These are phyloP conservation scores for Ceratobasidium sp. DNA, from an alignment of 1,284 basidiomycete genomes.

Conservation along the genomic window DNA sequence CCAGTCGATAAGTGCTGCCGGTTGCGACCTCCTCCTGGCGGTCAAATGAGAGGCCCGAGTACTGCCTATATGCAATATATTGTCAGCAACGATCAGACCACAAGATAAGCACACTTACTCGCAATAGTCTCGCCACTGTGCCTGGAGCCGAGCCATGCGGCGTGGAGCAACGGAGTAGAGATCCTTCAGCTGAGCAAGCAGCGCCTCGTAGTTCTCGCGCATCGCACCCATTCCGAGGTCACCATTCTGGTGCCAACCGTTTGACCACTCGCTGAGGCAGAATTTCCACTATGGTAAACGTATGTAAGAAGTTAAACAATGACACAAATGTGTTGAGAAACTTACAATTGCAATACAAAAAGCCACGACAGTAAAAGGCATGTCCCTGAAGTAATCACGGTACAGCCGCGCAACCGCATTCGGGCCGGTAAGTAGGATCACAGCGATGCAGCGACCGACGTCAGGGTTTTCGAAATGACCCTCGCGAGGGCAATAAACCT, in stretches of 20 bases:
- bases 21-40: neutral
- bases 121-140: neutral
- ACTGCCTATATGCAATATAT: too few relatives aligned
- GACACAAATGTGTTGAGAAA: too few relatives aligned
- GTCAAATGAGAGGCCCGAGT: neutral
- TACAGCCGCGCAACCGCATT: neutral
- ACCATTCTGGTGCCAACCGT: neutral
- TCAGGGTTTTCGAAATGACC: neutral
- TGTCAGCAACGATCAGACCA: too few relatives aligned
- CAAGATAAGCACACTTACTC: too few relatives aligned
- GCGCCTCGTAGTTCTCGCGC: constrained; percentile 24
- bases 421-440: neutral
- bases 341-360: constrained; percentile 24
- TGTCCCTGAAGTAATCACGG: constrained; percentile 28
- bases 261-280: constrained; percentile 11
- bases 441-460: neutral
- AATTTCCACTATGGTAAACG: too few relatives aligned
- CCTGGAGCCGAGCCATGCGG: neutral
- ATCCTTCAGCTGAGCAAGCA: neutral
- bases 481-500: too few relatives aligned
- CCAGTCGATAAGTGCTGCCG: neutral
- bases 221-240: constrained; percentile 7
- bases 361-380: neutral
- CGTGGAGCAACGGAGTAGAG: neutral
- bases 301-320: too few relatives aligned